A percentile compares a stretch with the other conserved stretches of the same genome.
Evolutionary conservation across 2,329 filamentous ascomycete genomes (phyloP).

Genomic region (Ceratocystis ficicola): DNA sequence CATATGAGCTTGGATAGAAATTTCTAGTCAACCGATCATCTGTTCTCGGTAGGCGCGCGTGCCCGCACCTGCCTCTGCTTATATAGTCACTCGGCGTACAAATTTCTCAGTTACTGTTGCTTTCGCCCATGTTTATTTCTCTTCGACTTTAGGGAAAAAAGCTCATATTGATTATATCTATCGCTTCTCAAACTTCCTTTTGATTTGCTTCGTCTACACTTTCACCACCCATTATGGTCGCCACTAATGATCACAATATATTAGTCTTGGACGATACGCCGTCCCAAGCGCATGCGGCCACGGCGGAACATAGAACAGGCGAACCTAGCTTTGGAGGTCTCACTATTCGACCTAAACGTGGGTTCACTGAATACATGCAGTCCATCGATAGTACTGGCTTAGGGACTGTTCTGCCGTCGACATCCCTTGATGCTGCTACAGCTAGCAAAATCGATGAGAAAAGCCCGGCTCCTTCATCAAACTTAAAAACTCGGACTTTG

Average conservation of each 20-base stretch:
- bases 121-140: no score
- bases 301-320: no score
- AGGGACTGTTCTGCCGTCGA: background rate
- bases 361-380: background rate
- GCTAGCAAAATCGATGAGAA: background rate
- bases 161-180: background rate
- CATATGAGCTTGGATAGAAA: background rate
- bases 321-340: background rate
- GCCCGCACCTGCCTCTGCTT: background rate
- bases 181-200: background rate
- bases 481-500: background rate
- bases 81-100: background rate
- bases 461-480: background rate
- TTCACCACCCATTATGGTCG: background rate
- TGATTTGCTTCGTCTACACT: background rate
- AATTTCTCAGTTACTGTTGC: background rate
- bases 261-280: background rate
- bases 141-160: background rate
- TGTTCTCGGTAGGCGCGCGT: background rate
- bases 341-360: background rate
- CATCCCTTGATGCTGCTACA: background rate
- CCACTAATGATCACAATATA: background rate
- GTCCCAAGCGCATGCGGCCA: background rate
- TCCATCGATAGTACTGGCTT: background rate
- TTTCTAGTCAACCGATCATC: background rate